phyloP scores from a whole-genome alignment of 148 eudicot genomes.

The Dianthus caryophyllus region DNA sequence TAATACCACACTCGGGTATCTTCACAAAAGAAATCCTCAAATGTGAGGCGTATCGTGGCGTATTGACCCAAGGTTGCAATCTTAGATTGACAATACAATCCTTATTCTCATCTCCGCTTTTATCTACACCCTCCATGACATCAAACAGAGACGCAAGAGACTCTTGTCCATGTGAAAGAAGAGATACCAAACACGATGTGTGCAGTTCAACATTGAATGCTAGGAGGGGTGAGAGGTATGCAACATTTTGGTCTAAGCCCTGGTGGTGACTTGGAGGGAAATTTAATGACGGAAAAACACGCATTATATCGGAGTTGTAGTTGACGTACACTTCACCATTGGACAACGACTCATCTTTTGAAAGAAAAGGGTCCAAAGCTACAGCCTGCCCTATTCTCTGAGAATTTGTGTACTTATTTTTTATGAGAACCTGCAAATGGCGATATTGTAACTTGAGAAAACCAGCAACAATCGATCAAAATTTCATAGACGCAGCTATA shows the following conservation, averaged over 20 bases:
- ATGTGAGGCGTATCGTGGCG: constrained; percentile 81
- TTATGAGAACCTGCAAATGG: constrained; percentile 46
- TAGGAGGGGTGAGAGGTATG: constrained; percentile 72
- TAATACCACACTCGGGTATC: constrained; percentile 80
- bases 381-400: constrained; percentile 68
- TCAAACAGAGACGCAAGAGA: constrained; percentile 60
- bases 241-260: constrained; percentile 43
- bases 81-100: constrained; percentile 38
- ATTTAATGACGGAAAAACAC: constrained; percentile 52
- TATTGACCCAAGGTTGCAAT: constrained; percentile 58
- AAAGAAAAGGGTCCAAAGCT: constrained; percentile 67
- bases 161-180: constrained; percentile 64
- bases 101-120: constrained; percentile 27
- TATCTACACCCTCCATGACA: constrained; percentile 27
- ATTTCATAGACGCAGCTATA: not conserved
- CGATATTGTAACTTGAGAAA: not conserved
- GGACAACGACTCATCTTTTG: constrained; percentile 22
- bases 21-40: constrained; percentile 80
- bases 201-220: constrained; percentile 81
- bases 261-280: constrained; percentile 28
- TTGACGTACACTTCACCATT: constrained; percentile 25
- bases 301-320: constrained; percentile 36
- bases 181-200: constrained; percentile 63
- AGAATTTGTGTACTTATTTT: constrained; percentile 46
- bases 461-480: not conserved